Conservation (phyloP, 306 rosid species). For the Rosa rugosa region DNA sequence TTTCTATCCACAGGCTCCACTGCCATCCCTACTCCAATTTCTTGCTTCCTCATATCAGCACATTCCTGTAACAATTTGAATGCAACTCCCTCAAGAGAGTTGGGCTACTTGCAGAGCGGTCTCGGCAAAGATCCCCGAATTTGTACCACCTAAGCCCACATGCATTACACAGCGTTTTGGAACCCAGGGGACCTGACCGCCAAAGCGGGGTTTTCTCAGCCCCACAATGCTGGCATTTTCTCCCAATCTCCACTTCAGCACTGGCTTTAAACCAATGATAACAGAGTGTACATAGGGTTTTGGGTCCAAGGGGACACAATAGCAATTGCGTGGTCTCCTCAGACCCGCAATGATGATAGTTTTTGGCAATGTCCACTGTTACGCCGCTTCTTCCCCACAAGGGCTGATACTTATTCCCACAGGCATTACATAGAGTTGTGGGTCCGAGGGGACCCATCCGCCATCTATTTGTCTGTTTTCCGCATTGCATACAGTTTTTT, state of each 20-base stretch:
- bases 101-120: slow-evolving; percentile 68
- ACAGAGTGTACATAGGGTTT: slow-evolving; percentile 76
- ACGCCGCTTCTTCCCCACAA: not conserved
- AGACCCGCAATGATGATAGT: slow-evolving; percentile 69
- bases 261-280: slow-evolving; percentile 8
- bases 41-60: slow-evolving; percentile 66
- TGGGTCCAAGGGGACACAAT: slow-evolving; percentile 64
- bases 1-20: slow-evolving; percentile 44
- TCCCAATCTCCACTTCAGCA: slow-evolving; percentile 39
- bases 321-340: slow-evolving; percentile 75
- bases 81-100: slow-evolving; percentile 52
- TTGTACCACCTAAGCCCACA: slow-evolving; percentile 74
- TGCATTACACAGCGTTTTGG: slow-evolving; percentile 78
- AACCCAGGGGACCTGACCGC: slow-evolving; percentile 77
- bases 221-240: slow-evolving; percentile 73
- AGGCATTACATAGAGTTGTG: slow-evolving; percentile 1
- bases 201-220: slow-evolving; percentile 67
- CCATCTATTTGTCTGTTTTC: slow-evolving; percentile 3
- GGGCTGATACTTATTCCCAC: not conserved
- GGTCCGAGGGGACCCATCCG: not conserved
- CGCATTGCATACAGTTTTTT: not conserved
- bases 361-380: slow-evolving; percentile 18
- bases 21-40: slow-evolving; percentile 32
- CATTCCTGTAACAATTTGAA: slow-evolving; percentile 68
- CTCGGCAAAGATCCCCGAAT: slow-evolving; percentile 69